phyloP scores from a whole-genome alignment of 2,329 filamentous ascomycete species.

The Beauveria australis region DNA sequence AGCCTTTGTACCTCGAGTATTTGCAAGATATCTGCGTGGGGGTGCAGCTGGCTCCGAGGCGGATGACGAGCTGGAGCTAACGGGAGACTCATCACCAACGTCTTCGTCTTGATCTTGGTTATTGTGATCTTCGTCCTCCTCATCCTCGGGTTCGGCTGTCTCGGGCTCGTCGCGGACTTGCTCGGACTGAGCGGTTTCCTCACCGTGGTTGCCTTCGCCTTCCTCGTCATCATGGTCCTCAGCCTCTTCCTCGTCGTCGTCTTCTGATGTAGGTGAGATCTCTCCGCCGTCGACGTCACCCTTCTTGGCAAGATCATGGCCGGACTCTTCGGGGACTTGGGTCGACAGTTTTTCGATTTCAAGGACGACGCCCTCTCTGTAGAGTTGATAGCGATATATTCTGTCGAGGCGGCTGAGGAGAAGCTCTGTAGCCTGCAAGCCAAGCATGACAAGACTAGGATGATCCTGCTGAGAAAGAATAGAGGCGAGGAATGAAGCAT shows the following conservation, averaged over 20 bases:
- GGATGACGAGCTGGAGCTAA: slow-evolving; percentile 59
- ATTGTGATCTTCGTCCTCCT: slow-evolving; percentile 48
- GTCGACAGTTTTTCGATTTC: slow-evolving; percentile 78
- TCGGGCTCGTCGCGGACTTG: slow-evolving; percentile 42
- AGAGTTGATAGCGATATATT: slow-evolving; percentile 93
- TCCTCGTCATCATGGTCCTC: slow-evolving; percentile 18
- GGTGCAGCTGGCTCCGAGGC: slow-evolving; percentile 52
- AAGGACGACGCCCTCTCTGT: slow-evolving; percentile 88
- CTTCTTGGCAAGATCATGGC: slow-evolving; percentile 11
- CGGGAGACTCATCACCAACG: slow-evolving; percentile 54
- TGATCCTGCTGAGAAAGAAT: slow-evolving; percentile 96
- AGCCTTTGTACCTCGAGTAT: slow-evolving; percentile 48
- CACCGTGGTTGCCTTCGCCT: slow-evolving; percentile 22
- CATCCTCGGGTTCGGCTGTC: slow-evolving; percentile 37
- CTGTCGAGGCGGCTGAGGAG: slow-evolving; percentile 74
- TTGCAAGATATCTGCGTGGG: slow-evolving; percentile 37
- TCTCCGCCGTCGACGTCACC: neutral
- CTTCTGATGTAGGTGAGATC: neutral
- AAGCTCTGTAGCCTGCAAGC: slow-evolving; percentile 81
- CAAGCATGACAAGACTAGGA: slow-evolving; percentile 73
- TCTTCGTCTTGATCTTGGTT: slow-evolving; percentile 33
- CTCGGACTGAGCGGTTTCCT: slow-evolving; percentile 27
- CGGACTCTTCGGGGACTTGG: slow-evolving; percentile 26
- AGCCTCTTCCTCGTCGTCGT: slow-evolving; percentile 11
- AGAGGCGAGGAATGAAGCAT: slow-evolving; percentile 89